These are phyloP conservation scores for Bryoglossum gracile DNA, from an alignment of 495 filamentous ascomycete species.

Conservation along the genomic window DNA sequence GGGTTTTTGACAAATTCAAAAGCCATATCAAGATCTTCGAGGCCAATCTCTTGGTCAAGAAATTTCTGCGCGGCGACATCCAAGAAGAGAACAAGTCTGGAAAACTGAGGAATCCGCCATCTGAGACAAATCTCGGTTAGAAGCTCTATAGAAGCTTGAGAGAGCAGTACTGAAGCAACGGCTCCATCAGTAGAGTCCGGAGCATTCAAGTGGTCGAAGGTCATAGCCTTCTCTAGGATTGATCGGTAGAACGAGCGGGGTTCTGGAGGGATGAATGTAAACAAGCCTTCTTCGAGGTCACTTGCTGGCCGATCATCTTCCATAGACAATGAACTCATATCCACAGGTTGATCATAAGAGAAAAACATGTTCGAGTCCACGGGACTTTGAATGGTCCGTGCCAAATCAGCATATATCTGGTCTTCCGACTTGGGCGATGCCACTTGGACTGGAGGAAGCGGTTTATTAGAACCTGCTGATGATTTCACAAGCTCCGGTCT, in stretches of 20 bases:
- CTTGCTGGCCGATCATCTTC: slow-evolving; percentile 39
- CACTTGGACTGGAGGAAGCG: slow-evolving; percentile 35
- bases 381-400: slow-evolving; percentile 37
- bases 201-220: slow-evolving; percentile 46
- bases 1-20: slow-evolving; percentile 75
- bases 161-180: slow-evolving; percentile 56
- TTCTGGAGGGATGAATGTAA: slow-evolving; percentile 85
- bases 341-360: slow-evolving; percentile 69
- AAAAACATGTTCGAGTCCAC: slow-evolving; percentile 39
- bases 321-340: slow-evolving; percentile 64
- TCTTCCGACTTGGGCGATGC: slow-evolving; percentile 37
- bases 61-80: slow-evolving; percentile 83
- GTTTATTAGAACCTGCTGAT: slow-evolving; percentile 29
- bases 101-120: slow-evolving; percentile 86
- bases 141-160: slow-evolving; percentile 74
- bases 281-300: slow-evolving; percentile 47
- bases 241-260: slow-evolving; percentile 72
- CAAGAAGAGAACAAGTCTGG: slow-evolving; percentile 70
- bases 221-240: slow-evolving; percentile 67
- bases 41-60: slow-evolving; percentile 72
- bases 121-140: slow-evolving; percentile 76
- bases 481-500: slow-evolving; percentile 77
- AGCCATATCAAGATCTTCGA: slow-evolving; percentile 72
- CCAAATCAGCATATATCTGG: slow-evolving; percentile 50
- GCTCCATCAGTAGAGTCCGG: slow-evolving; percentile 29